Evolutionary conservation across 305 asterid species (phyloP), one percentile per base, ranked within the genome.

Genomic region (Rubia peregrina): DNA sequence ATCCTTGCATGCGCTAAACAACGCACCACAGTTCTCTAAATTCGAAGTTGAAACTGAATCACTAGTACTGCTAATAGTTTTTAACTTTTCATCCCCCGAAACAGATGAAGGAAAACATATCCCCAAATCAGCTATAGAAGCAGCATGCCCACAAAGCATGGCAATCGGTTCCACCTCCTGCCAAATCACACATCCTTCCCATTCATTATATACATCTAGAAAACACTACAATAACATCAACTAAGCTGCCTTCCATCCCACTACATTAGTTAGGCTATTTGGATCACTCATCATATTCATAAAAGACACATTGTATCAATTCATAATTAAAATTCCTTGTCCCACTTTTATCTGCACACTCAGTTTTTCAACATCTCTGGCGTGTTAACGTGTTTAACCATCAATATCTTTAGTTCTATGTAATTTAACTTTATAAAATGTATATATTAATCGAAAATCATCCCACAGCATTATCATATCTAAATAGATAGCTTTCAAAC

Each of bases 91-190:
- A 74, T 82, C 81, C 69, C 80, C 94, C 53, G 90, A 78, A 77
- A 78, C 84, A 78, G 89, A 85, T 56, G 81, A 76, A 40, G 98
- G 97, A 80, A 77, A 84, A 83, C 98, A 94, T 64, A 87, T 83
- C 71, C 80, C 97, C 56, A 94, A 82, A 82, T 89, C 98, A n/a
- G 89, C 87, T 69, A 94, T 85, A 2, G 96, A 80, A 59, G 97
- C 85, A 73, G 91, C 82, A 83, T 94, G 99, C 67, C 99, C 99
- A 73, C 98, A 94, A 77, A 94, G 80, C 92, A 94, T 78, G 0
- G 99, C 96, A 78, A 90, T 82, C 41, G 99, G 97, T 86, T 83
- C 86, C 69, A 83, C 82, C 77, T 88, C 98, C 99, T 94, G 92
- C 71, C 74, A 81, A 82, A 75, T 68, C 69, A 75, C n/a, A 53